Conservation (phyloP, 345 rosid species). For the Eutrema yunnanense region DNA sequence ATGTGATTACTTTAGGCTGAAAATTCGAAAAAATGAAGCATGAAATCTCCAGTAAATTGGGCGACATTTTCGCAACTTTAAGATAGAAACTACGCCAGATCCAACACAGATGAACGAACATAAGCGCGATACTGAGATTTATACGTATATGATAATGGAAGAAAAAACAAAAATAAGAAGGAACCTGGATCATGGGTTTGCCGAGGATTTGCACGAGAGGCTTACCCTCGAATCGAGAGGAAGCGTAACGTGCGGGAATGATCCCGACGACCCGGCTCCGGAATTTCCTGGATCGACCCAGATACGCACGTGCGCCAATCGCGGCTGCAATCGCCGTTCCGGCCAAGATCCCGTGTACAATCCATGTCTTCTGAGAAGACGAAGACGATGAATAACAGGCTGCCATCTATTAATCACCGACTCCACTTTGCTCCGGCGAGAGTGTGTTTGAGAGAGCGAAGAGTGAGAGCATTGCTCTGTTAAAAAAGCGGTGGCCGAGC, state of each 20-base stretch:
- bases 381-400: conserved; percentile 38
- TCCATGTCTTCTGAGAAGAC: conserved; percentile 47
- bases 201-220: conserved; percentile 84
- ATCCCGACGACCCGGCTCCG: conserved; percentile 87
- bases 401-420: conserved; percentile 23
- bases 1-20: neutral
- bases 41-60: neutral
- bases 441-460: neutral
- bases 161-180: neutral
- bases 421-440: neutral
- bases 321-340: conserved; percentile 70
- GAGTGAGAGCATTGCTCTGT: neutral
- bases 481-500: conserved; percentile 1
- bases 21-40: neutral
- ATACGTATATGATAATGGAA: neutral
- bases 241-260: conserved; percentile 93
- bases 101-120: neutral
- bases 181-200: conserved; percentile 98
- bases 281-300: conserved; percentile 48
- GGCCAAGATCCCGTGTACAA: conserved; percentile 59
- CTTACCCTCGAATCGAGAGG: conserved; percentile 88
- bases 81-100: neutral
- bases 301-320: conserved; percentile 55
- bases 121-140: neutral
- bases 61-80: neutral